Evolutionary conservation across 306 rosid genomes (phyloP).

Genomic region (Acacia acuminata): DNA sequence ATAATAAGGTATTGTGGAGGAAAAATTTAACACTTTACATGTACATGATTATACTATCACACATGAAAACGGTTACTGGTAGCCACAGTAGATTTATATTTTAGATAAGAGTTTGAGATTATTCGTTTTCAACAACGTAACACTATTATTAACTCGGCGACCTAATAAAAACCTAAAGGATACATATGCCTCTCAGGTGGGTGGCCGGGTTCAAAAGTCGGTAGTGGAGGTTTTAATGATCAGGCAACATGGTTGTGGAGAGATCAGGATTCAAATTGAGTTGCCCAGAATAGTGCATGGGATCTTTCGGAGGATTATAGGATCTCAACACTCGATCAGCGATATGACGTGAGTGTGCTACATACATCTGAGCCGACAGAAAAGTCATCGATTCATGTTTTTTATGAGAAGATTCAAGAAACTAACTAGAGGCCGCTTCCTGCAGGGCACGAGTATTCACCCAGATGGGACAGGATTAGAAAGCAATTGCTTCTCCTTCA

Average conservation of each 20-base stretch:
- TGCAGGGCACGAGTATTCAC: too few relatives aligned
- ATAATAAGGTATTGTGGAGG: too few relatives aligned
- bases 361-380: not conserved
- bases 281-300: not conserved
- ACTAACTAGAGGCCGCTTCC: too few relatives aligned
- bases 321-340: not conserved
- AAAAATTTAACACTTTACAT: too few relatives aligned
- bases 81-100: too few relatives aligned
- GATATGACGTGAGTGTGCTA: not conserved
- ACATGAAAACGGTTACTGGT: too few relatives aligned
- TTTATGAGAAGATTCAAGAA: not conserved
- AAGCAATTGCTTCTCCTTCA: not conserved
- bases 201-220: too few relatives aligned
- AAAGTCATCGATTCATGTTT: not conserved
- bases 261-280: not conserved
- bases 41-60: too few relatives aligned
- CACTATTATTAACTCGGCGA: not conserved
- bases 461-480: too few relatives aligned
- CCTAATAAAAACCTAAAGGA: not conserved
- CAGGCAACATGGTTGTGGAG: not conserved
- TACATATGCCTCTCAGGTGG: not conserved
- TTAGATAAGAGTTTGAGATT: not conserved
- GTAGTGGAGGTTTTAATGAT: too few relatives aligned
- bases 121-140: not conserved
- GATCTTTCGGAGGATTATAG: not conserved